Base-by-base conservation (phyloP, 352 stramenopile species). In the Pythium rishiriense region DNA sequence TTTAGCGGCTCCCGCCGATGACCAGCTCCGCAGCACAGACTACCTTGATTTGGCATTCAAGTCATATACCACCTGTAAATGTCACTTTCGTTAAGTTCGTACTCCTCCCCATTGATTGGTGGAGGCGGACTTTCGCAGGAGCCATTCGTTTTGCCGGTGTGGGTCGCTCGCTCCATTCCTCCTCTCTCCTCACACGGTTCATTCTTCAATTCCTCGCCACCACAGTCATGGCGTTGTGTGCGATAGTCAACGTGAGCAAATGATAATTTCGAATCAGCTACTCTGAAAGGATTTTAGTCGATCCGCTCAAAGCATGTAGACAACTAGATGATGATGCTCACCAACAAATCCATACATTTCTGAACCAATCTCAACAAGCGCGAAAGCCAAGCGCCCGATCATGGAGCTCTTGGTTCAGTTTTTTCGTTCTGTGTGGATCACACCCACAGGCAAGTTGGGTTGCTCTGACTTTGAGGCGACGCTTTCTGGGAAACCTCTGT, bases 241-340 rank as follows among this genome's bases (percentile, higher is more conserved):
- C n/a, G n/a, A n/a, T n/a, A n/a, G n/a, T 21, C 7, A n/a, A 29
- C 26, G 33, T 67, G 65, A 64, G 82, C 84, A 91, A 88, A 83
- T 93, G 84, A 93, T 93, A 63, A 71, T 79, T 88, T 72, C 66
- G 64, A 93, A 93, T 91, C 84, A 93, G 84, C 84, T 93, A 93
- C 84, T 90, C 84, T 84, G 84, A 93, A 88, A 86, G 84, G 75
- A 80, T 87, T 91, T 93, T 93, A 93, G 84, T 93, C 84, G 84
- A 87, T 80, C 87, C 81, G 75, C 75, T 60, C 67, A 69, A 85
- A 90, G 50, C 72, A 87, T 92, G 83, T 90, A 84, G 83, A 81
- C 56, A 92, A 78, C 42, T 59, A 69, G 61, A 69, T 80, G 82
- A 76, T 92, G 83, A 92, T 92, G 83, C 83, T 92, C 83, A 71